Base-by-base conservation (phyloP, 768 basidiomycete genomes). In the Baorangia bicolor region DNA sequence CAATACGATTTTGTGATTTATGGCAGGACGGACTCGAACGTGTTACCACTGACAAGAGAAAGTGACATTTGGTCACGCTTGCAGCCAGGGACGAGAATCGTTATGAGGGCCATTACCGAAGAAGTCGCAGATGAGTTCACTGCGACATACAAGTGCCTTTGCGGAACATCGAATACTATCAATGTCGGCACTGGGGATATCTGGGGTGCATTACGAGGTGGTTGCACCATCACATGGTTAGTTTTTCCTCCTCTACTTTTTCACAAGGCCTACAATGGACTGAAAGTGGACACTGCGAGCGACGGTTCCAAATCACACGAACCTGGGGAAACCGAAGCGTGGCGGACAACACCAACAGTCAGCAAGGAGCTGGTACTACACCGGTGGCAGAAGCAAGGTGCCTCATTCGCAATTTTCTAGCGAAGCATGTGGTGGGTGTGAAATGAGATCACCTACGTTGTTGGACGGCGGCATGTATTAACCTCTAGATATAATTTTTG, bases 1-100 rank as follows among this genome's bases (percentile, higher is more conserved):
- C 49, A 10, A 20, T 51, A 57, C 3, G 39, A 57, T 18, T 57
- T 58, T 7, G 40, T 57, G 14, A 37, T 57, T 10, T 51, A 51
- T 6, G 31, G 37, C 10, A 11, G 30, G 8, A 44, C 41, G 3
- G 25, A 46, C 16, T 45, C 27, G 8, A n/a, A 23, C 16, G 31
- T 41, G 43, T 31, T 31, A 5, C 31, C 18, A 25, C 37, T 50
- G 27, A 33, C 57, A 7, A 31, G 16, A 8, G 52, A 49, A 20
- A 46, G 33, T 13, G 27, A 56, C 14, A 16, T 50, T 10, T 37
- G 52, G 30, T 47, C 56, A n/a, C 16, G 37, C 11, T 4, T 58
- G 43, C 4, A 27, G 16, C 5, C 54, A 5, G 43, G 57, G 16
- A 20, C 54, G 2, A 49, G 25, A 30, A 44, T 58, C 20, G 21